Evolutionary conservation across 2,329 filamentous ascomycete genomes (phyloP).

Genomic region (Penicillium sp.): DNA sequence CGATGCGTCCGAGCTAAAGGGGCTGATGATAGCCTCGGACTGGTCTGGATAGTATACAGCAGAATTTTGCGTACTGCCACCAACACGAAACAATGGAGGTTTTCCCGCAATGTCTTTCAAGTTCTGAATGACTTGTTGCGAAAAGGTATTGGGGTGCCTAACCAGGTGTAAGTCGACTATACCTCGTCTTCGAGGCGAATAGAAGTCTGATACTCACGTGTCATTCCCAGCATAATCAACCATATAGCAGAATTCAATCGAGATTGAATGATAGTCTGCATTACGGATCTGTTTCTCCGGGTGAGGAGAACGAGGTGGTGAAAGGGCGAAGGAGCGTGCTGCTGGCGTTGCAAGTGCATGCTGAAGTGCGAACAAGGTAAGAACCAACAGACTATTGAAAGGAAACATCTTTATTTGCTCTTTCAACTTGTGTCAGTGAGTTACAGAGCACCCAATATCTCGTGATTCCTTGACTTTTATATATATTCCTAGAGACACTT

Average conservation of each 20-base stretch:
- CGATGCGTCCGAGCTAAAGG: not conserved
- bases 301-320: not conserved
- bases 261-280: not conserved
- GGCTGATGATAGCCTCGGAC: not conserved
- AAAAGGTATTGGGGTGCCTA: not conserved
- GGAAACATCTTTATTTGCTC: not conserved
- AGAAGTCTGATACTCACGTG: not conserved
- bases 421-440: not conserved
- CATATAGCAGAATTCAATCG: constrained; percentile 1
- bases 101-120: not conserved
- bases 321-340: not conserved
- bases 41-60: not conserved
- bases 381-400: not conserved
- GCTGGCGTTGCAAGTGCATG: not conserved
- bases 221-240: not conserved
- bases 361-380: not conserved
- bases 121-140: not conserved
- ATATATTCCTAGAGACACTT: not conserved
- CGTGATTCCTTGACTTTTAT: not conserved
- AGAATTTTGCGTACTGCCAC: not conserved
- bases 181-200: not conserved
- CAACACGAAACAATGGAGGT: not conserved
- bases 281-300: not conserved
- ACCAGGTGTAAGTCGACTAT: not conserved
- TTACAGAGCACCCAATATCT: not conserved